A percentile compares a stretch with the other conserved stretches of the same genome.
These are phyloP conservation scores for Backusella psychrophila DNA, from an alignment of 192 early-diverging fungal species.

Conservation along the genomic window DNA sequence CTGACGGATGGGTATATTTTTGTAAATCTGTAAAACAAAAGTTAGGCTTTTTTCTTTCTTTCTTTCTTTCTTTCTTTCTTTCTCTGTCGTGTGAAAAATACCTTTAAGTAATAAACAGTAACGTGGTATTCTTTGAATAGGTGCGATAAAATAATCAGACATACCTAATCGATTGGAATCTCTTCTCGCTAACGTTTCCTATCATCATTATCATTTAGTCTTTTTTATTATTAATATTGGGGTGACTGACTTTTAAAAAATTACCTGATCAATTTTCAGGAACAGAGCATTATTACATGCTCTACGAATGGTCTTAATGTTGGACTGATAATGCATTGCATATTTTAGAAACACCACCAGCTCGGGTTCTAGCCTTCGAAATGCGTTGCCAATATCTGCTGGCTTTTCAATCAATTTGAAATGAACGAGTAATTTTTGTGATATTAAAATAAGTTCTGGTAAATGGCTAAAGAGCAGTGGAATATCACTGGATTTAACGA, in stretches of 20 bases:
- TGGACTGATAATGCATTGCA: conserved; percentile 29
- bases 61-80: background rate
- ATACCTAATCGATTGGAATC: conserved; percentile 58
- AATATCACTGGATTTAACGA: conserved; percentile 33
- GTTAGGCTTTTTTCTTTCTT: background rate
- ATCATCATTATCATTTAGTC: background rate
- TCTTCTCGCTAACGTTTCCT: conserved; percentile 37
- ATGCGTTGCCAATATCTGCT: conserved; percentile 25
- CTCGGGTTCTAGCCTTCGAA: conserved; percentile 12
- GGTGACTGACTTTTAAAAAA: background rate
- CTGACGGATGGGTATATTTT: conserved; percentile 28
- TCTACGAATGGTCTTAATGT: conserved; percentile 20
- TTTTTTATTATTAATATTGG: background rate
- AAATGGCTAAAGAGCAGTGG: conserved; percentile 35
- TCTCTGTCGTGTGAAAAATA: background rate
- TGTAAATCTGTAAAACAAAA: conserved; percentile 29
- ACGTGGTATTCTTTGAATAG: conserved; percentile 72
- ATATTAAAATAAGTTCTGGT: conserved; percentile 25
- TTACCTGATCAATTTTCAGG: conserved; percentile 27
- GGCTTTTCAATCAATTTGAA: conserved; percentile 18
- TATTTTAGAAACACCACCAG: conserved; percentile 34
- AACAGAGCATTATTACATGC: conserved; percentile 29
- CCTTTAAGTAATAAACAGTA: conserved; percentile 67
- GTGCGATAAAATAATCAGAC: conserved; percentile 70
- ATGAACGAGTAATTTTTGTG: conserved; percentile 12